These are phyloP conservation scores for Yarrowia osloensis DNA, from an alignment of 805 yeast species.

Conservation along the genomic window DNA sequence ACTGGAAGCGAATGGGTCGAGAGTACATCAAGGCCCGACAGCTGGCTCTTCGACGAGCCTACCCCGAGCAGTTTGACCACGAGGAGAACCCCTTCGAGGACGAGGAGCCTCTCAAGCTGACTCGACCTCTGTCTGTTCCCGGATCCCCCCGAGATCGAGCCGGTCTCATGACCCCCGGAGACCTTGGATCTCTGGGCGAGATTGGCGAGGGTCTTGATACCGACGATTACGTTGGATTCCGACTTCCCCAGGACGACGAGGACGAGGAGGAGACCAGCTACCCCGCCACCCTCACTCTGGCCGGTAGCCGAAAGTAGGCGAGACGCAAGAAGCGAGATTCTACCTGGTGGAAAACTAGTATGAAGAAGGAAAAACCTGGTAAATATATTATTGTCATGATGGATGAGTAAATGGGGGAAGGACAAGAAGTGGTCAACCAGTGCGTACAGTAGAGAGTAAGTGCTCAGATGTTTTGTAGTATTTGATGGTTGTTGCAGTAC, in stretches of 20 bases:
- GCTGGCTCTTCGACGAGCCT: slow-evolving; percentile 87
- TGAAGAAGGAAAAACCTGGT: background rate
- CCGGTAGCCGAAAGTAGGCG: slow-evolving; percentile 11
- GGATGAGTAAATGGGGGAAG: no score
- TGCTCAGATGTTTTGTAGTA: no score
- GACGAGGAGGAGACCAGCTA: slow-evolving; percentile 41
- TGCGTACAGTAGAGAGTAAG: no score
- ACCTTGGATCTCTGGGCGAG: slow-evolving; percentile 93
- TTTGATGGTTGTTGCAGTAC: no score
- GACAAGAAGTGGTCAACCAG: no score
- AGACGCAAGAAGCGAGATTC: no score
- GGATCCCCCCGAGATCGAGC: slow-evolving; percentile 84
- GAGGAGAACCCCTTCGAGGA: slow-evolving; percentile 45
- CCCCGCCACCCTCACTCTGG: slow-evolving; percentile 36
- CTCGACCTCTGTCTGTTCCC: slow-evolving; percentile 94
- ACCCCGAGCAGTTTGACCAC: slow-evolving; percentile 71
- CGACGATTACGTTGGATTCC: slow-evolving; percentile 67
- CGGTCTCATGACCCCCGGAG: slow-evolving; percentile 95
- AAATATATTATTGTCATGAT: background rate
- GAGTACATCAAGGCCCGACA: slow-evolving; percentile 95
- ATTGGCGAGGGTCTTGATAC: slow-evolving; percentile 67
- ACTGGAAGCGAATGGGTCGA: slow-evolving; percentile 98
- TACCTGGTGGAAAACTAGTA: no score
- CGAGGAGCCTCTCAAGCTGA: slow-evolving; percentile 52
- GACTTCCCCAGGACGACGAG: slow-evolving; percentile 45